Base-by-base conservation (phyloP, 306 rosid species). In the Urtica urens region DNA sequence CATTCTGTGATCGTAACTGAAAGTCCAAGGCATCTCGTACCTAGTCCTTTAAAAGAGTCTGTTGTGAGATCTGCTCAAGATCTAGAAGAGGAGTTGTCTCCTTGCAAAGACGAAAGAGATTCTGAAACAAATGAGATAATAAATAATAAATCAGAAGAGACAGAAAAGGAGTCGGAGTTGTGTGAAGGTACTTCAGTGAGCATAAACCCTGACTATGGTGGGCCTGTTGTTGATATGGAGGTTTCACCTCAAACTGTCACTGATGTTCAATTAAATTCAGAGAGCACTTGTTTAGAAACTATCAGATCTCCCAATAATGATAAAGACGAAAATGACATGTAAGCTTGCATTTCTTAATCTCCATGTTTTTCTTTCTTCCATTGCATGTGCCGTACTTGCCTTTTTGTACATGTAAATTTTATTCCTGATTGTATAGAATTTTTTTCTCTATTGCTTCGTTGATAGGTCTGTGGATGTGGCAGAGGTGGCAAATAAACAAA, bases 301-400 rank as follows among this genome's bases (percentile, higher is more conserved):
- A 57, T 55, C 4, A 48, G 53, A 55, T 66, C 62, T 70, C 52
- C 49, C 58, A 70, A 43, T 44, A 82, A 72, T 46, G 38, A 38
- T 30, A 58, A 61, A 56, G 66, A 66, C 59, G 57, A 51, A 34
- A 72, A 72, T 45, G 64, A 67, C 55, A 59, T 57, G 97, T 88
- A 79, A 88, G 97, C 41, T 49, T 46, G 55, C 34, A 14, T 53
- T 34, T 12, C 25, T 14, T 24, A 23, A 26, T 6, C 19, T 47
- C n/a, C 26, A 34, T 29, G 29, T 3, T 15, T 33, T 51, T 10
- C 11, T 2, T 5, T 11, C 22, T n/a, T 37, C n/a, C n/a, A 13
- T 5, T 35, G n/a, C n/a, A 35, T 35, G 10, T 7, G n/a, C 3
- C n/a, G 11, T 35, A 35, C 10, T 7, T 16, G n/a, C 33, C 33